Evolutionary conservation across 768 basidiomycete genomes (phyloP).

Genomic region (Termitomyces heimii): DNA sequence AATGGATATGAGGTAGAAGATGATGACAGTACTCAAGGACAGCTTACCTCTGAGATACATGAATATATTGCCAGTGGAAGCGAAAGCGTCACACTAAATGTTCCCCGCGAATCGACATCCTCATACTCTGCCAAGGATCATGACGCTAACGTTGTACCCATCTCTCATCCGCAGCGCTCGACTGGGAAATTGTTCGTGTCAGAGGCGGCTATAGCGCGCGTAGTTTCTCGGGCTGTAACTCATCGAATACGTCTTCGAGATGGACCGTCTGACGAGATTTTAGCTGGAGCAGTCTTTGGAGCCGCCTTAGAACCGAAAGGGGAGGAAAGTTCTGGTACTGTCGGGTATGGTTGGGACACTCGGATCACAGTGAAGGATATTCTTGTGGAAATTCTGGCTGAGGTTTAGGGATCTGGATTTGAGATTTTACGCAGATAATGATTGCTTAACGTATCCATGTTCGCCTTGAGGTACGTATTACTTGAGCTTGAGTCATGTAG

Average conservation of each 20-base stretch:
- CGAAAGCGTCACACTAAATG: conserved; percentile 7
- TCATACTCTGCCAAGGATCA: neutral
- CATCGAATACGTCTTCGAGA: conserved; percentile 70
- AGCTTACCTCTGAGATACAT: conserved; percentile 1
- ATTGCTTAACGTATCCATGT: neutral
- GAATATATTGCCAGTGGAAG: conserved; percentile 14
- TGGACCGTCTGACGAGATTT: conserved; percentile 63
- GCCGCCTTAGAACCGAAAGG: conserved; percentile 35
- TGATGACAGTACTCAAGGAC: conserved; percentile 1
- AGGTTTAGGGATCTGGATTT: conserved; percentile 26
- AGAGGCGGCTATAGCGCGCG: conserved; percentile 69
- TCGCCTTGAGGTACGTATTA: neutral
- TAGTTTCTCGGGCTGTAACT: conserved; percentile 66
- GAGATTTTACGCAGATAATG: neutral
- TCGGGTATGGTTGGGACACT: conserved; percentile 15
- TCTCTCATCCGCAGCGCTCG: conserved; percentile 8
- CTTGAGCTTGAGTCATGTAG: too few relatives aligned
- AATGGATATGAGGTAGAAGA: neutral
- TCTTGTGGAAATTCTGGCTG: conserved; percentile 49
- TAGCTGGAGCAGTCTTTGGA: conserved; percentile 58
- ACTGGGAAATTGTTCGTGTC: conserved; percentile 49
- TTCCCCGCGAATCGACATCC: conserved; percentile 9
- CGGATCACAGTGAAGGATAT: conserved; percentile 58
- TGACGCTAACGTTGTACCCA: neutral
- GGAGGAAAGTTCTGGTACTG: neutral